Evolutionary conservation across 2,329 filamentous ascomycete genomes (phyloP), one percentile per base, ranked within the genome.

Genomic region (Beauveria rudraprayagi): DNA sequence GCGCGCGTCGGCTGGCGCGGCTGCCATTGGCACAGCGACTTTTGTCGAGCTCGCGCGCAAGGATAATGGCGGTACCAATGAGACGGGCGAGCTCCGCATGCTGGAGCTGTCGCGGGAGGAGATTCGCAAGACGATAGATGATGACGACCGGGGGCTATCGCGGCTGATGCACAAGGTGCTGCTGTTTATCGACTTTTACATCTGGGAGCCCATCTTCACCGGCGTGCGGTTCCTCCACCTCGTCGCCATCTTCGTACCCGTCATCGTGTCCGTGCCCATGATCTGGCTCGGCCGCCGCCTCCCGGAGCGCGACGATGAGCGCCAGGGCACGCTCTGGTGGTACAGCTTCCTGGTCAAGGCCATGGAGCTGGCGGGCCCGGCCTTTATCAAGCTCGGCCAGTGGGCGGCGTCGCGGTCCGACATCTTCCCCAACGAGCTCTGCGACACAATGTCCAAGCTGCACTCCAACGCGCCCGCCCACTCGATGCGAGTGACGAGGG

Each of bases 371-470:
- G 91, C 93, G 19, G 94, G 94, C 0, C 92, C 94, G 50, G 92
- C 94, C 0, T 99, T 99, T 70, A 99, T 99, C 77, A 99, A 99
- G 86, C 84, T 99, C 60, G 94, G 94, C 17, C 94, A 99, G 86
- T 99, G 94, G 94, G 94, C 94, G 19, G 94, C 94, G 3, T 97
- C 94, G 5, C 83, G 94, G 71, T 90, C 92, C 47, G 94, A 99
- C 74, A 96, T 99, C 70, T 99, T 99, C 71, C 94, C 94, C 1
- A 89, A 83, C 24, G 87, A 97, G 73, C 86, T 99, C 83, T 99
- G 94, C 76, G 84, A 84, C 48, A 86, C 92, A 71, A 94, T 99
- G 93, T 96, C 92, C 1, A 90, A 92, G 64, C 82, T 99, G 51
- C 94, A 99, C 75, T 97, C 94, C 1, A 86, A 97, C 71, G 93